Conservation (phyloP, 78 protist genomes). For the Dictyostelium intermedium region DNA sequence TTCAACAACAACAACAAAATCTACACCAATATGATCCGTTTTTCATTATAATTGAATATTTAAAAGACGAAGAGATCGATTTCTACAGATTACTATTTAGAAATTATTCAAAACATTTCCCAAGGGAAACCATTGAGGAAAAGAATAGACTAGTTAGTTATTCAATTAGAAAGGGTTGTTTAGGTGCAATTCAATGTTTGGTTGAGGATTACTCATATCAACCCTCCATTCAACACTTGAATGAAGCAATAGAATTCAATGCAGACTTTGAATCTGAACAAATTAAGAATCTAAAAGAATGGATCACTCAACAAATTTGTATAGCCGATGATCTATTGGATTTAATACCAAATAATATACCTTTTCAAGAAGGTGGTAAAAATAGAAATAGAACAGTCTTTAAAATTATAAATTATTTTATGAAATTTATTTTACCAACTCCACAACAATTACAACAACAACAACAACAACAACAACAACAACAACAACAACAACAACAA, state of each 20-base stretch:
- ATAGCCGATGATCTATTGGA: background rate
- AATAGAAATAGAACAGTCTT: background rate
- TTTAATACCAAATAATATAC: conserved; percentile 2
- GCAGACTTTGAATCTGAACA: background rate
- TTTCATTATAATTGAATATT: background rate
- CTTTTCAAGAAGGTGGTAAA: background rate
- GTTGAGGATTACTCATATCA: background rate
- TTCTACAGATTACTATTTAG: background rate
- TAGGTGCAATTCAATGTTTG: conserved; percentile 1
- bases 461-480: background rate
- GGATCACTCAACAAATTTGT: background rate
- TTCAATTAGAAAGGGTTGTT: conserved; percentile 10
- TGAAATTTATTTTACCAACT: background rate
- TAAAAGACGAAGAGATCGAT: background rate
- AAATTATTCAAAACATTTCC: background rate
- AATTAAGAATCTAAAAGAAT: background rate
- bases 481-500: background rate
- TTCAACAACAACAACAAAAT: background rate
- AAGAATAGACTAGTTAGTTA: background rate
- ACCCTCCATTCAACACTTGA: background rate
- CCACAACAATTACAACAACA: background rate
- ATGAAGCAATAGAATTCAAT: background rate
- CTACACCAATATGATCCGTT: background rate
- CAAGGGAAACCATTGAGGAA: background rate
- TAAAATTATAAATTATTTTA: conserved; percentile 4